Evolutionary conservation across 1,139 yeast species (phyloP).

Genomic region (Wickerhamomyces sp.): DNA sequence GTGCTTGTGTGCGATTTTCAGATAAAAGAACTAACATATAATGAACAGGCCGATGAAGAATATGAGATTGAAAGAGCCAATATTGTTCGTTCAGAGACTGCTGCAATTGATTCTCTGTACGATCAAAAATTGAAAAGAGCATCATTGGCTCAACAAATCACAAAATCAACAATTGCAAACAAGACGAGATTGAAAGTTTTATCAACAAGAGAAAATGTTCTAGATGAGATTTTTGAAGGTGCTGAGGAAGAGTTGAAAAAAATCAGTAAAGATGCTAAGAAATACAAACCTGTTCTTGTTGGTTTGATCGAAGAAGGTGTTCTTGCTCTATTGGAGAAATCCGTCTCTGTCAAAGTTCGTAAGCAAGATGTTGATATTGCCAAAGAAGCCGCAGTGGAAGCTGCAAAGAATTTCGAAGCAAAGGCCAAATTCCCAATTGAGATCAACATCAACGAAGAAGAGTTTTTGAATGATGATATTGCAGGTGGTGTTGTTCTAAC

Average conservation of each 20-base stretch:
- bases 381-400: constrained; percentile 56
- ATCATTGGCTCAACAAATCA: constrained; percentile 87
- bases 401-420: constrained; percentile 58
- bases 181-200: constrained; percentile 89
- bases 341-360: constrained; percentile 61
- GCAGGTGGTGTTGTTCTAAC: constrained; percentile 84
- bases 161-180: constrained; percentile 92
- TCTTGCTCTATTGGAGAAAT: constrained; percentile 66
- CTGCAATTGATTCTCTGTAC: constrained; percentile 77
- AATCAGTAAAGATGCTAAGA: constrained; percentile 41
- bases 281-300: constrained; percentile 64
- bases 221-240: constrained; percentile 66
- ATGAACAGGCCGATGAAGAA: constrained; percentile 78
- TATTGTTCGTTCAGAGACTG: constrained; percentile 86
- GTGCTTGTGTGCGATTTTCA: neutral
- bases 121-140: constrained; percentile 89
- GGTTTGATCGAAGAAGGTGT: constrained; percentile 84
- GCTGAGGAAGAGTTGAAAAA: constrained; percentile 60
- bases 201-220: constrained; percentile 77
- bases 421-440: constrained; percentile 48
- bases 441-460: constrained; percentile 48
- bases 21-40: constrained; percentile 1
- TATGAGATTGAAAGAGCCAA: constrained; percentile 96
- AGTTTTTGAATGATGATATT: constrained; percentile 52
- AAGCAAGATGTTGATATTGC: constrained; percentile 63